Evolutionary conservation across 257 asterid species (phyloP).

Genomic region (Apocynum venetum): DNA sequence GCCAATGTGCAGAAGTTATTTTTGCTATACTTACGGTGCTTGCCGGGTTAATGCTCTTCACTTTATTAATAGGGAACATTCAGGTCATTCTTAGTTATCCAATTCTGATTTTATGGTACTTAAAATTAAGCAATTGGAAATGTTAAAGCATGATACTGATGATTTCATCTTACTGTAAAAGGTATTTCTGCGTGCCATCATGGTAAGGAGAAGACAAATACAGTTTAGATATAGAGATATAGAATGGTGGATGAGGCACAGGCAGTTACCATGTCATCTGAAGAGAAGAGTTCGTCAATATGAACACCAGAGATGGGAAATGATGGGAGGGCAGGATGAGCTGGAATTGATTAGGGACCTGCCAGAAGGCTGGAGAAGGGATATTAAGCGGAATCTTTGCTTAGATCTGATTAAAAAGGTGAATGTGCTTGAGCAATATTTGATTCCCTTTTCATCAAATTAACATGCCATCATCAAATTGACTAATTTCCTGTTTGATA

Average conservation of each 20-base stretch:
- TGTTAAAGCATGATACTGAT: background rate
- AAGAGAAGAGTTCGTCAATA: conserved; percentile 28
- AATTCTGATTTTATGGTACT: too few species aligned
- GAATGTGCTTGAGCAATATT: background rate
- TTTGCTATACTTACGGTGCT: conserved; percentile 28
- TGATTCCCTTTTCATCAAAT: too few species aligned
- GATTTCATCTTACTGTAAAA: background rate
- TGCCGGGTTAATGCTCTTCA: conserved; percentile 28
- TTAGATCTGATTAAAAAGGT: conserved; percentile 31
- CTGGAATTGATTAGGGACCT: conserved; percentile 26
- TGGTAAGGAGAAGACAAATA: conserved; percentile 31
- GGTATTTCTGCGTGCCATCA: conserved; percentile 33
- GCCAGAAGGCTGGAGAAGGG: conserved; percentile 39
- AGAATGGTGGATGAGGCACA: conserved; percentile 40
- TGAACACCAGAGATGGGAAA: conserved; percentile 30
- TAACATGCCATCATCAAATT: background rate
- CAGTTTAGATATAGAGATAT: conserved; percentile 27
- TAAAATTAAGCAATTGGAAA: background rate
- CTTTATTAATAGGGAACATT: conserved; percentile 34
- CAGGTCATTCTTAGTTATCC: conserved; percentile 21
- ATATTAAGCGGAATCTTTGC: conserved; percentile 36
- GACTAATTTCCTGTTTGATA: too few species aligned
- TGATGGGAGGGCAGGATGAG: conserved; percentile 28
- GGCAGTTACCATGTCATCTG: conserved; percentile 24
- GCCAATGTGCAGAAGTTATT: conserved; percentile 23